These are phyloP conservation scores for Pythium angustatum DNA, from an alignment of 352 stramenopile species.

Conservation along the genomic window DNA sequence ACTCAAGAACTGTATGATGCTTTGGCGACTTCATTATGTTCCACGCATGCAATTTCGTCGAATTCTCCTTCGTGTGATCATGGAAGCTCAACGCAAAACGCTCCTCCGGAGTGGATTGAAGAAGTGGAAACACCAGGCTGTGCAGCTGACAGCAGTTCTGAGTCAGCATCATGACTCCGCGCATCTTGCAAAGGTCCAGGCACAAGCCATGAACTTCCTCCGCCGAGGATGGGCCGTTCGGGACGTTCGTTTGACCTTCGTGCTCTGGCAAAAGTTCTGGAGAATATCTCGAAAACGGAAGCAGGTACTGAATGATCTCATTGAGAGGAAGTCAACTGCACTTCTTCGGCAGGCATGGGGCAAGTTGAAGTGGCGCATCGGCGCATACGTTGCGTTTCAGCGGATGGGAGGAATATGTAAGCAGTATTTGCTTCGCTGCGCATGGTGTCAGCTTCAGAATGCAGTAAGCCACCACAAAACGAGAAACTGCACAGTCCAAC, in stretches of 20 bases:
- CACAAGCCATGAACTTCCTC: not conserved
- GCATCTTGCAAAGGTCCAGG: not conserved
- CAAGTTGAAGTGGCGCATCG: not conserved
- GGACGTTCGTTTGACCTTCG: conserved; percentile 1
- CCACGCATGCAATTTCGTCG: not conserved
- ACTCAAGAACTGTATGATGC: not conserved
- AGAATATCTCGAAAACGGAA: not conserved
- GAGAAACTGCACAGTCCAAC: not conserved
- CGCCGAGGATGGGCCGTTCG: conserved; percentile 10
- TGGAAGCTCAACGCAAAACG: not conserved
- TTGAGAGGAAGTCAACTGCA: not conserved
- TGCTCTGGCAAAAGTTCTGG: conserved; percentile 2
- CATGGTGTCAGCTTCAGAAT: not conserved
- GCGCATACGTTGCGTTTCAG: not conserved
- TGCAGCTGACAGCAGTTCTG: not conserved
- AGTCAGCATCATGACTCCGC: not conserved
- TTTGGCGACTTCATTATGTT: conserved; percentile 2
- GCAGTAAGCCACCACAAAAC: no score
- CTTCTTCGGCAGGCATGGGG: not conserved
- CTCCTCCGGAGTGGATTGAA: not conserved
- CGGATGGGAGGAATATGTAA: not conserved
- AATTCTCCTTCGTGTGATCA: not conserved
- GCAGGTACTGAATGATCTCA: not conserved
- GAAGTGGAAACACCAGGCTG: not conserved
- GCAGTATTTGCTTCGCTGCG: not conserved